Evolutionary conservation across 306 rosid genomes (phyloP), one percentile per base, ranked within the genome.

Genomic region (Prunus mongolica): DNA sequence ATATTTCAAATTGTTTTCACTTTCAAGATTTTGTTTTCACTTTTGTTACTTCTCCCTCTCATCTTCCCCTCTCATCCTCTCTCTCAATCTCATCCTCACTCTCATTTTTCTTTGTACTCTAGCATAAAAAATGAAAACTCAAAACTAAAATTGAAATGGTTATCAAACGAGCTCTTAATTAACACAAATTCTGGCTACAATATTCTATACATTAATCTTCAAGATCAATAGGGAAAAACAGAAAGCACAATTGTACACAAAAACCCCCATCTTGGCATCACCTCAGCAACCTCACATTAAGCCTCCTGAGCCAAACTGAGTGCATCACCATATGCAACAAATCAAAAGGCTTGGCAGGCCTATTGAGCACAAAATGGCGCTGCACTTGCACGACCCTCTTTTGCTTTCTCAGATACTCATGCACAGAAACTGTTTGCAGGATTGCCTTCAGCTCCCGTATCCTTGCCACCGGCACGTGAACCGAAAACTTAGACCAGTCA

Each of bases 291-390:
- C 66, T 81, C 6, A 82, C 20, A 77, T 86, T 88, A 30, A 86
- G 90, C 76, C 92, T 84, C 82, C 88, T 84, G 4, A 84, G 82
- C 88, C 92, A 88, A 6, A 88, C 6, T 0, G 86, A 84, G 69
- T 86, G 90, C 90, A 86, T 75, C 19, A 80, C 79, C 90, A 88
- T 86, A 56, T 84, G 71, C 69, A 84, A 56, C 15, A 88, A 22
- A 78, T 86, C 92, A 70, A 67, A 82, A 0, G 81, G 87, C 74
- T 73, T 68, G 5, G 88, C 80, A 0, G 92, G 90, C 8, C 83
- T 67, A 71, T 88, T 84, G 47, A 86, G 20, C 77, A 75, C 75
- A 74, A 88, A 86, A 77, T 88, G 90, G 4, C 71, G 64, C 34
- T 63, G 82, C 69, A 86, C 90, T 65, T 78, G 81, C 38, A 82